These are phyloP conservation scores for Ophiostoma himal-ulmi DNA, from an alignment of 2,329 filamentous ascomycete genomes.

Conservation along the genomic window DNA sequence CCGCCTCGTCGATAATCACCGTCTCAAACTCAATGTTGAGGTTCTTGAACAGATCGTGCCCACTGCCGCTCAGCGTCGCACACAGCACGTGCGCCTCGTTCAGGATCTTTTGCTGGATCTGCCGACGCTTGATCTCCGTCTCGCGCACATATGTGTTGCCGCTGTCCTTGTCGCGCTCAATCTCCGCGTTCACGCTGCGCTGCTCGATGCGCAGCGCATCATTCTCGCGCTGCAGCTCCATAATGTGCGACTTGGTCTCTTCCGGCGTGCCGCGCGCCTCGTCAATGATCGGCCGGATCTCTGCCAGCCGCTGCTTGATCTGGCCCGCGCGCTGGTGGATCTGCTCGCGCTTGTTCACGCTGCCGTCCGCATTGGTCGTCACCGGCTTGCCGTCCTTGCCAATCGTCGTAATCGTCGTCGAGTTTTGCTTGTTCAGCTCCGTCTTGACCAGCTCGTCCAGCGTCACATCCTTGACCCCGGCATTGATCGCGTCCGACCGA, in stretches of 20 bases:
- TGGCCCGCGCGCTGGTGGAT: constrained; percentile 59
- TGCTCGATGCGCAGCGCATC: constrained; percentile 61
- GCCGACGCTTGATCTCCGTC: constrained; percentile 75
- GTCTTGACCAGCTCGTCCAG: constrained; percentile 83
- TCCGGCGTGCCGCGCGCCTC: constrained; percentile 54
- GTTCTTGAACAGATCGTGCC: constrained; percentile 95
- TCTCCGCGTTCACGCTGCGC: constrained; percentile 74
- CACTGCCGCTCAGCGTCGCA: constrained; percentile 88
- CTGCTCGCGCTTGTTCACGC: constrained; percentile 50
- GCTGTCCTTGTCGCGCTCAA: constrained; percentile 81
- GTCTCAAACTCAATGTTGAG: constrained; percentile 96
- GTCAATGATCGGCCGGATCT: constrained; percentile 66
- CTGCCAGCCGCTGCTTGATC: constrained; percentile 68
- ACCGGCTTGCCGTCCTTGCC: constrained; percentile 19
- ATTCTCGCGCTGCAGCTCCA: constrained; percentile 66
- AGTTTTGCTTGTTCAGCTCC: constrained; percentile 45
- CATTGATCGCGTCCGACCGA: constrained; percentile 86
- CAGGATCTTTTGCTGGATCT: constrained; percentile 84
- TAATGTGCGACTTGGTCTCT: constrained; percentile 42
- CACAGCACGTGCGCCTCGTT: constrained; percentile 89
- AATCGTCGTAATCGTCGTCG: constrained; percentile 4
- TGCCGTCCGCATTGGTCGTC: constrained; percentile 12
- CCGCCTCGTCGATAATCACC: constrained; percentile 95
- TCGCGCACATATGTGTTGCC: constrained; percentile 77
- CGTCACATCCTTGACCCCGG: constrained; percentile 82